These are phyloP conservation scores for Dactylellina leptospora DNA, from an alignment of 2,329 filamentous ascomycete species.

Conservation along the genomic window DNA sequence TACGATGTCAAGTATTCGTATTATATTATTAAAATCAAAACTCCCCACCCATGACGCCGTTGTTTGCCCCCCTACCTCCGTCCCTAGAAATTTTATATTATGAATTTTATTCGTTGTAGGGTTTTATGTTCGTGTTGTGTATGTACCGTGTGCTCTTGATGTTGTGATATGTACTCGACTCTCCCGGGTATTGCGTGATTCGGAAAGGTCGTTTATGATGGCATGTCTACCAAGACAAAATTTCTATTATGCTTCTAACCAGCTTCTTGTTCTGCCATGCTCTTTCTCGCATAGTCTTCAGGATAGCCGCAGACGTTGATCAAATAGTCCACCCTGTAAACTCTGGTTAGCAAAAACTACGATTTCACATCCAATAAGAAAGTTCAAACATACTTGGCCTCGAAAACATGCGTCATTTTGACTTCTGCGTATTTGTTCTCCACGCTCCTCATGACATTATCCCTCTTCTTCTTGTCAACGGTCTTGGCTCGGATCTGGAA, in stretches of 20 bases:
- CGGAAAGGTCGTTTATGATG: conserved; percentile 1
- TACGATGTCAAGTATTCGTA: not conserved
- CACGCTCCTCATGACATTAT: conserved; percentile 74
- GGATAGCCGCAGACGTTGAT: conserved; percentile 70
- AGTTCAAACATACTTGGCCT: conserved; percentile 75
- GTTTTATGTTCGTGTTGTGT: conserved; percentile 2
- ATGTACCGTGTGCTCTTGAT: not conserved
- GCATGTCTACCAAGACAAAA: no score
- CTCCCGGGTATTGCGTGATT: not conserved
- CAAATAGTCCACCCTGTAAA: conserved; percentile 70
- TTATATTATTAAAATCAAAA: conserved; percentile 17
- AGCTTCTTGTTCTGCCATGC: conserved; percentile 58
- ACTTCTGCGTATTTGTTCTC: conserved; percentile 78
- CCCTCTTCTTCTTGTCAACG: conserved; percentile 73
- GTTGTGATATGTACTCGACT: conserved; percentile 23
- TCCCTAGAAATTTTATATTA: no score
- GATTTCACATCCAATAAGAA: conserved; percentile 2
- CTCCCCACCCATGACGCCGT: conserved; percentile 9
- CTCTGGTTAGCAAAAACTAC: conserved; percentile 18
- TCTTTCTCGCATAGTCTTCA: conserved; percentile 65
- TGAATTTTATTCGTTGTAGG: conserved; percentile 17
- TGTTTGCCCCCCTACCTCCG: not conserved
- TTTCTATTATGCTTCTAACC: no score
- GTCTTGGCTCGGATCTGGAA: conserved; percentile 88
- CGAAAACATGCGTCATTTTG: conserved; percentile 72